These are phyloP conservation scores for Pythium coloratum DNA, from an alignment of 352 stramenopile species.

Conservation along the genomic window DNA sequence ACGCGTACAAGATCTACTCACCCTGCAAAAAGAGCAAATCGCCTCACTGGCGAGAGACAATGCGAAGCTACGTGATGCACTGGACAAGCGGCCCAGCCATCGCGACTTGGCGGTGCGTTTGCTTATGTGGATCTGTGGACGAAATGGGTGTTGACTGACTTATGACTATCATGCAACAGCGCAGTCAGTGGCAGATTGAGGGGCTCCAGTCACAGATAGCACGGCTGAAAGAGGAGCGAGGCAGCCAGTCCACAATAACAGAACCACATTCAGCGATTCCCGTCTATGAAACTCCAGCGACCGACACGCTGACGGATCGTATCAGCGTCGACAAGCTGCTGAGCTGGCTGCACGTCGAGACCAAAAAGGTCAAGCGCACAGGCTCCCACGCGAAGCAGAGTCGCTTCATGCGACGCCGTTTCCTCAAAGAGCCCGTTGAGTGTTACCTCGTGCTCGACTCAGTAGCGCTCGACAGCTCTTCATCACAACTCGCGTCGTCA, in stretches of 20 bases:
- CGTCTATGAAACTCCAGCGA: constrained; percentile 17
- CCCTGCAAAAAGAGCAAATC: constrained; percentile 19
- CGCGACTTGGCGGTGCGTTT: constrained; percentile 26
- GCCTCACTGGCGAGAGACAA: constrained; percentile 27
- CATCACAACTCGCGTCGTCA: background rate
- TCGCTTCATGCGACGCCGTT: constrained; percentile 12
- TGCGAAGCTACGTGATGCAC: constrained; percentile 28
- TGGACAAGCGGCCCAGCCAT: constrained; percentile 22
- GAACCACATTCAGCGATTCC: background rate
- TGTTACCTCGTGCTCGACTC: constrained; percentile 34
- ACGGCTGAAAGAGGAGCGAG: constrained; percentile 11
- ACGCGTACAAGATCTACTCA: constrained; percentile 16
- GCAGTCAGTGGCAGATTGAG: constrained; percentile 26
- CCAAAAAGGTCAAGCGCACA: constrained; percentile 7
- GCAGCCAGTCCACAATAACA: background rate
- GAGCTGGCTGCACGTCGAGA: constrained; percentile 34
- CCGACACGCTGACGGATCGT: constrained; percentile 25
- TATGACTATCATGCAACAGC: constrained; percentile 1
- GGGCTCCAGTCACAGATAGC: constrained; percentile 13
- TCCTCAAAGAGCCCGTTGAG: constrained; percentile 28
- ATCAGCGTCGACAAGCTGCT: constrained; percentile 37
- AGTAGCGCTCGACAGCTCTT: constrained; percentile 1
- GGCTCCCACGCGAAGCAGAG: constrained; percentile 6
- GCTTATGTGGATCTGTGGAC: background rate
- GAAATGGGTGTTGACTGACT: background rate